Percentiles rank a stretch among this genome's conserved stretches.
These are phyloP conservation scores for Trichoderma parareesei DNA, from an alignment of 495 filamentous ascomycete species.

Conservation along the genomic window DNA sequence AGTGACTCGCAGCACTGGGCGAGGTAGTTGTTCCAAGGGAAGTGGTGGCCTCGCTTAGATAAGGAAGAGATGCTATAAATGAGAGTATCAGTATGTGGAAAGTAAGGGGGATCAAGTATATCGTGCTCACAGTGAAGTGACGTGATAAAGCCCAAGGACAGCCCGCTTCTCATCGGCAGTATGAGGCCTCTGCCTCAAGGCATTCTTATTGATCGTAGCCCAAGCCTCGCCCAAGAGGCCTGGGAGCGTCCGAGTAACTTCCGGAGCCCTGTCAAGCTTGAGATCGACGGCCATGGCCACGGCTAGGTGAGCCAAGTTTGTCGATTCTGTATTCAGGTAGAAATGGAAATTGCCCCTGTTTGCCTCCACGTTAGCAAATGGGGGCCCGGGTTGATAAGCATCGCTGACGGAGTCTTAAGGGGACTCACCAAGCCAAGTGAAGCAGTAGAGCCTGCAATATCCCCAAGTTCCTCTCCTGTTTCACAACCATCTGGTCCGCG, in stretches of 20 bases:
- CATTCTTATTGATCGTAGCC: constrained; percentile 3
- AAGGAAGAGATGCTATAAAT: constrained; percentile 14
- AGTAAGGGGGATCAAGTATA: neutral
- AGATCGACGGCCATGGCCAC: constrained; percentile 17
- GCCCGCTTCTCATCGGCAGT: constrained; percentile 20
- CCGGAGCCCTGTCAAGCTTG: constrained; percentile 16
- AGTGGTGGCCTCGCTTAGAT: constrained; percentile 16
- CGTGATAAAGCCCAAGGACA: constrained; percentile 18
- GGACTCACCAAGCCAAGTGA: constrained; percentile 20
- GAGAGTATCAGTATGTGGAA: neutral
- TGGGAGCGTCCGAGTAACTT: neutral
- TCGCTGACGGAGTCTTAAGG: neutral
- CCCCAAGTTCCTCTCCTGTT: constrained; percentile 21
- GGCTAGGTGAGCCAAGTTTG: constrained; percentile 19
- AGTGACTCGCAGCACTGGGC: constrained; percentile 18
- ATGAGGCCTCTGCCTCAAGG: constrained; percentile 4
- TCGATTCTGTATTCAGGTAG: constrained; percentile 16
- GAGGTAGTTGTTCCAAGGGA: constrained; percentile 17
- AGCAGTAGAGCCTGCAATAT: constrained; percentile 22
- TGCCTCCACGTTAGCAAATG: neutral
- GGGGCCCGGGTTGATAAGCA: no score
- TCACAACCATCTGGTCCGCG: constrained; percentile 18
- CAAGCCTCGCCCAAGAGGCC: constrained; percentile 11
- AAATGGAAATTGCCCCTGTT: constrained; percentile 19
- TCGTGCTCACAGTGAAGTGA: constrained; percentile 17